Evolutionary conservation across 176 grass and related monocot species (phyloP).

Genomic region (Areca catechu): DNA sequence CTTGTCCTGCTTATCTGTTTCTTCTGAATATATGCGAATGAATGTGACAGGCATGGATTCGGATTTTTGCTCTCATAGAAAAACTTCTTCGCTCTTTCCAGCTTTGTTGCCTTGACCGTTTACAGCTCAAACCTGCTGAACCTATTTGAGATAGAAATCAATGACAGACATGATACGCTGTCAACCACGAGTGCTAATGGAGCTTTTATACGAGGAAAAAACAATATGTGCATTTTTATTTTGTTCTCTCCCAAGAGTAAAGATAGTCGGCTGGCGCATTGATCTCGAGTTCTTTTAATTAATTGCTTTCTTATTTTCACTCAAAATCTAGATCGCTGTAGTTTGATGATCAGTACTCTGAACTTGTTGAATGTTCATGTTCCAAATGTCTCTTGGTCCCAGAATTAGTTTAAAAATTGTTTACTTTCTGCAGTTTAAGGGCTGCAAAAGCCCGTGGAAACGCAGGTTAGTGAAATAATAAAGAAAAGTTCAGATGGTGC

Average conservation of each 20-base stretch:
- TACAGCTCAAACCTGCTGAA: slow-evolving; percentile 55
- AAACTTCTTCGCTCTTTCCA: slow-evolving; percentile 69
- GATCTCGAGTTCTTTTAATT: too few relatives aligned
- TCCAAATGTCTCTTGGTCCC: too few relatives aligned
- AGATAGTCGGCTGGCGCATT: neutral
- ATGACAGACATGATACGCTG: slow-evolving; percentile 60
- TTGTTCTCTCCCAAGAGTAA: neutral
- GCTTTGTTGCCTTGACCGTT: slow-evolving; percentile 45
- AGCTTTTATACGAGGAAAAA: slow-evolving; percentile 83
- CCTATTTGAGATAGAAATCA: slow-evolving; percentile 82
- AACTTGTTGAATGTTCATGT: too few relatives aligned
- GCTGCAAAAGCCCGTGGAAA: too few relatives aligned
- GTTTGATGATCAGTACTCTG: too few relatives aligned
- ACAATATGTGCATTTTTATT: neutral
- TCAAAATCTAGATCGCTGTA: too few relatives aligned
- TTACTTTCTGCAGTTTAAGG: too few relatives aligned
- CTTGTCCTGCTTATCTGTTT: too few relatives aligned
- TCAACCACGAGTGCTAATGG: slow-evolving; percentile 60
- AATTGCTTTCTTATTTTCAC: too few relatives aligned
- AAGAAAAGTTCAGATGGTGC: too few relatives aligned
- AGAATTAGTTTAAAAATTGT: too few relatives aligned
- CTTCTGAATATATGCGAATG: neutral
- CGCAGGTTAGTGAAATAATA: too few relatives aligned
- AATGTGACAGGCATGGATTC: slow-evolving; percentile 47
- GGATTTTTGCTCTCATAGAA: slow-evolving; percentile 68